Conservation (phyloP, 1,139 yeast species). For the Saccharomycopsis hybrid region DNA sequence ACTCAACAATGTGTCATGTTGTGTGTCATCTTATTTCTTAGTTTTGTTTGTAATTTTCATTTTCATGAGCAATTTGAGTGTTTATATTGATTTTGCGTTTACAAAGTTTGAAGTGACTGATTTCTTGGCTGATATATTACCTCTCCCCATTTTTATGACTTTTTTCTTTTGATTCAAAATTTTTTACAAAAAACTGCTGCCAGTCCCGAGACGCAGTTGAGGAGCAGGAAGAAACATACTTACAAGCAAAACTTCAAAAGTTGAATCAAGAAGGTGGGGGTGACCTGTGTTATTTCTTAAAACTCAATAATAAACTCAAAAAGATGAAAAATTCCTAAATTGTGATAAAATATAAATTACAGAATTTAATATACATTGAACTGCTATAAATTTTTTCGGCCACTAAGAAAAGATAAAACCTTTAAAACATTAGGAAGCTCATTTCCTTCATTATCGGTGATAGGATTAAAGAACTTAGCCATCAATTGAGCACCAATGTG, state of each 20-base stretch:
- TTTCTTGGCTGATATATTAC: slow-evolving; percentile 44
- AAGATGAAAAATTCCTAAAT: too few species aligned
- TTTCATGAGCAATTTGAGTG: slow-evolving; percentile 42
- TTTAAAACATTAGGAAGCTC: not conserved
- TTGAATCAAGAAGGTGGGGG: too few species aligned
- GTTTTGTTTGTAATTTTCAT: slow-evolving; percentile 33
- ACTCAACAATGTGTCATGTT: slow-evolving; percentile 17
- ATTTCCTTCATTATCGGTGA: not conserved
- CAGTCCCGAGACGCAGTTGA: too few species aligned
- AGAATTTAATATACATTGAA: too few species aligned
- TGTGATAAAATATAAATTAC: too few species aligned
- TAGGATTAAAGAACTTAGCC: not conserved
- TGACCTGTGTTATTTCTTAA: too few species aligned
- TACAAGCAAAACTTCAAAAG: too few species aligned
- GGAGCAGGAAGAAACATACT: too few species aligned
- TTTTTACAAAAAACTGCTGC: slow-evolving; percentile 36
- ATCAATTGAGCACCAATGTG: slow-evolving; percentile 1
- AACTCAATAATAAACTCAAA: too few species aligned
- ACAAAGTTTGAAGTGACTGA: slow-evolving; percentile 31
- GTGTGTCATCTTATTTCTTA: too few species aligned
- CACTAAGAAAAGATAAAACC: not conserved
- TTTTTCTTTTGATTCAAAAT: slow-evolving; percentile 37
- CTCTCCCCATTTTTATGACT: slow-evolving; percentile 40
- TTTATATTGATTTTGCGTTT: slow-evolving; percentile 30
- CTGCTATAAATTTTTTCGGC: not conserved